phyloP scores from a whole-genome alignment of 2,329 filamentous ascomycete genomes.

The Drechmeria coniospora region DNA sequence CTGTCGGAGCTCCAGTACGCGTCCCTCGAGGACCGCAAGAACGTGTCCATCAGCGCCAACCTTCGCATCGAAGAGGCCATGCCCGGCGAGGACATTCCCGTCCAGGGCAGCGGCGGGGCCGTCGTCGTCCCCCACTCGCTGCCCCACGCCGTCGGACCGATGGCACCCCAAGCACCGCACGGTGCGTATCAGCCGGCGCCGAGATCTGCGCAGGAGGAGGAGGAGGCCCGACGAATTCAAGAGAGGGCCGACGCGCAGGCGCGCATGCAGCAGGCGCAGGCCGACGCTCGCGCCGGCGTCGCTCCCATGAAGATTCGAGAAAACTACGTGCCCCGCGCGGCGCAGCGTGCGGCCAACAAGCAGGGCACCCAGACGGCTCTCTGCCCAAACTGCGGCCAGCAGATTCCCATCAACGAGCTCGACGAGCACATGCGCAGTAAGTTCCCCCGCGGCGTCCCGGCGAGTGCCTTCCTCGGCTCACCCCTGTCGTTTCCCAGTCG shows the following conservation, averaged over 20 bases:
- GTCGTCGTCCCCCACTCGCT: too few relatives aligned
- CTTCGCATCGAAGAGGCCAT: constrained; percentile 89
- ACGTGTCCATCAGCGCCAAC: constrained; percentile 67
- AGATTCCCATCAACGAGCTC: constrained; percentile 74
- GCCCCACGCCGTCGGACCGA: constrained; percentile 12
- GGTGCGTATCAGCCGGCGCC: constrained; percentile 19
- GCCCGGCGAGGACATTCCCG: constrained; percentile 50
- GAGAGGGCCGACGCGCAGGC: constrained; percentile 44
- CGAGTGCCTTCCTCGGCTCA: too few relatives aligned
- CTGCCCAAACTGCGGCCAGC: constrained; percentile 87
- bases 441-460: too few relatives aligned
- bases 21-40: constrained; percentile 87
- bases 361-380: constrained; percentile 52
- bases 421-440: constrained; percentile 82
- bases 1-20: constrained; percentile 86
- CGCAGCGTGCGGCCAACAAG: constrained; percentile 53
- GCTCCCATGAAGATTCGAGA: constrained; percentile 78
- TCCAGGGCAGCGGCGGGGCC: constrained; percentile 36
- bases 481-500: constrained; percentile 41
- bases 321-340: constrained; percentile 79
- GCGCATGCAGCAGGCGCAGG: constrained; percentile 60
- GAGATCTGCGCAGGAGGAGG: constrained; percentile 36
- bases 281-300: constrained; percentile 54
- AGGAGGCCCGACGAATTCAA: constrained; percentile 47
- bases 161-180: constrained; percentile 21